These are phyloP conservation scores for Calendula officinalis DNA, from an alignment of 129 eudicot genomes.

Conservation along the genomic window DNA sequence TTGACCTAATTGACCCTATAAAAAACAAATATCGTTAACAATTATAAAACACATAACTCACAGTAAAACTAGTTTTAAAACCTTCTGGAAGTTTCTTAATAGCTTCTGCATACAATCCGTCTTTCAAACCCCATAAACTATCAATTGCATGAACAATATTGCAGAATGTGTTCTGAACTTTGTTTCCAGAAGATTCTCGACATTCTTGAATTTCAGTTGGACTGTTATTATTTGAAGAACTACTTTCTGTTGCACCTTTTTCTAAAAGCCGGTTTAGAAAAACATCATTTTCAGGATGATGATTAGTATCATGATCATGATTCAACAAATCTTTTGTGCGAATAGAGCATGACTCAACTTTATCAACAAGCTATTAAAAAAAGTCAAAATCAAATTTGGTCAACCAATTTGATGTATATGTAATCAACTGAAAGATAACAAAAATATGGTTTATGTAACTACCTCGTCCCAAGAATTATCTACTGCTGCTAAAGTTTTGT, in stretches of 20 bases:
- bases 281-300: conserved; percentile 47
- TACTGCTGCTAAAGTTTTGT: conserved; percentile 47
- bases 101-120: conserved; percentile 47
- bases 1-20: conserved; percentile 50
- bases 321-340: conserved; percentile 33
- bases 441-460: conserved; percentile 9
- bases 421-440: conserved; percentile 14
- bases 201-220: conserved; percentile 45
- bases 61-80: conserved; percentile 37
- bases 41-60: neutral
- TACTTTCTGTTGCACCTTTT: conserved; percentile 85
- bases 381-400: neutral
- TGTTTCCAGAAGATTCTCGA: conserved; percentile 36
- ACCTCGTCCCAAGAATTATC: conserved; percentile 81
- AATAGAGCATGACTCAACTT: conserved; percentile 57
- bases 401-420: conserved; percentile 5
- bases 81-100: conserved; percentile 47
- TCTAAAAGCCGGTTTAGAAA: conserved; percentile 65
- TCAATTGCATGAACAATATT: conserved; percentile 58
- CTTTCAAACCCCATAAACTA: conserved; percentile 52
- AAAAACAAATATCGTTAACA: conserved; percentile 12
- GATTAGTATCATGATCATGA: conserved; percentile 31
- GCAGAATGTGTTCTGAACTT: conserved; percentile 44
- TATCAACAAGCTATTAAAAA: conserved; percentile 57
- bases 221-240: conserved; percentile 40